Conservation (phyloP, 108 stramenopile genomes). For the Skeletonema tropicum region DNA sequence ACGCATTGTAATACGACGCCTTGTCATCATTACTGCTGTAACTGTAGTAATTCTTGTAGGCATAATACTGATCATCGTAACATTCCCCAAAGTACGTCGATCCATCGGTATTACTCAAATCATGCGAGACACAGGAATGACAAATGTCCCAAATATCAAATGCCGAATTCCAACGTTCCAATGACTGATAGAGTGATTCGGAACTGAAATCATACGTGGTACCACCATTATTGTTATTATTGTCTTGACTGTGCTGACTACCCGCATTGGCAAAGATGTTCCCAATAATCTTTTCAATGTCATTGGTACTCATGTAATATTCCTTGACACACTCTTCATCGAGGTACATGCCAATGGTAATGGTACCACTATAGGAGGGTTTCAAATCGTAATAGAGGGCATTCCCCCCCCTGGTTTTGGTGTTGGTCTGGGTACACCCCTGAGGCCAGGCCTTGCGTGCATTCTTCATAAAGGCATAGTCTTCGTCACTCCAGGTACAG, state of each 20-base stretch:
- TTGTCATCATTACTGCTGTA: conserved; percentile 8
- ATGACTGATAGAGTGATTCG: conserved; percentile 29
- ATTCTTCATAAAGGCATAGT: conserved; percentile 59
- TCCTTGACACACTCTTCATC: conserved; percentile 51
- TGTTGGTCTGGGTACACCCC: conserved; percentile 37
- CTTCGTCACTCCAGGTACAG: conserved; percentile 64
- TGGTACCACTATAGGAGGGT: conserved; percentile 45
- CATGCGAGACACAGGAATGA: conserved; percentile 68
- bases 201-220: conserved; percentile 13
- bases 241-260: neutral
- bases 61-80: conserved; percentile 21
- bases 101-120: conserved; percentile 48
- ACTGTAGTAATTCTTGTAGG: conserved; percentile 3
- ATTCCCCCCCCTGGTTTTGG: conserved; percentile 13
- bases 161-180: conserved; percentile 49
- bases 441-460: conserved; percentile 37
- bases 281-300: conserved; percentile 51
- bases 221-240: conserved; percentile 6
- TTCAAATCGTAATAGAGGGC: conserved; percentile 67
- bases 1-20: conserved; percentile 12
- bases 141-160: conserved; percentile 55
- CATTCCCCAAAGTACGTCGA: conserved; percentile 11
- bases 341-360: conserved; percentile 60
- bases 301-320: conserved; percentile 31
- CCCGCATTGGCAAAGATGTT: conserved; percentile 41